A percentile compares a stretch with the other conserved stretches of the same genome.
phyloP scores from a whole-genome alignment of 202 grass and related monocot species.

The Zizania palustris region DNA sequence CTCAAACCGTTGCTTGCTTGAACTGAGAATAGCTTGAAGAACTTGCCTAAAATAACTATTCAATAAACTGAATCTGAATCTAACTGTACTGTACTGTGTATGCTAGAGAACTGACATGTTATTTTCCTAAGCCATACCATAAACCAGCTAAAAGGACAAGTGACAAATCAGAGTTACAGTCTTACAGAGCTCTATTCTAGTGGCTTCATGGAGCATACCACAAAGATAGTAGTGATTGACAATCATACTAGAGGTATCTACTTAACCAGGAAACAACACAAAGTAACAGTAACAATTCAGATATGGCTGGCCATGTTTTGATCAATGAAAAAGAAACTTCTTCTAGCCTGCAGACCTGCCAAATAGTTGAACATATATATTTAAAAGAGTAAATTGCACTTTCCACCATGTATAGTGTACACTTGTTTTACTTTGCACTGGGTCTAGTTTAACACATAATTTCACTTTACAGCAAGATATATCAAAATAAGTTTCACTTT shows the following conservation, averaged over 20 bases:
- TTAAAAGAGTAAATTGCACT: too few relatives aligned
- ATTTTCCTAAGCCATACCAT: background rate
- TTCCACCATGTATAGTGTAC: too few relatives aligned
- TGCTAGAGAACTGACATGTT: background rate
- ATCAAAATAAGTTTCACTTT: too few relatives aligned
- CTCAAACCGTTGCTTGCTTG: background rate
- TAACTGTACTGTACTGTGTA: background rate
- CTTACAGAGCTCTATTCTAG: background rate
- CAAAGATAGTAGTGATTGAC: background rate
- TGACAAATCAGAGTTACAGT: background rate
- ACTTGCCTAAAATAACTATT: background rate
- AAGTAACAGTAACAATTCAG: conserved; percentile 17
- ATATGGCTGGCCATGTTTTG: background rate
- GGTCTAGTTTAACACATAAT: too few relatives aligned
- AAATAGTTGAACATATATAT: conserved; percentile 36
- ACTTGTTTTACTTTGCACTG: too few relatives aligned
- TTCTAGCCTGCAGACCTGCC: conserved; percentile 88
- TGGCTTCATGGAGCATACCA: conserved; percentile 3
- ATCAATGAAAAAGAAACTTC: background rate
- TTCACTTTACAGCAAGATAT: too few relatives aligned
- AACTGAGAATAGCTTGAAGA: background rate
- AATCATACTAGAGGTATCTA: background rate
- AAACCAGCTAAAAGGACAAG: background rate
- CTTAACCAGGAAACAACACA: background rate
- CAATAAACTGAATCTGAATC: background rate